Evolutionary conservation across 148 eudicot genomes (phyloP).

Genomic region (Rhododendron kiyosumense): DNA sequence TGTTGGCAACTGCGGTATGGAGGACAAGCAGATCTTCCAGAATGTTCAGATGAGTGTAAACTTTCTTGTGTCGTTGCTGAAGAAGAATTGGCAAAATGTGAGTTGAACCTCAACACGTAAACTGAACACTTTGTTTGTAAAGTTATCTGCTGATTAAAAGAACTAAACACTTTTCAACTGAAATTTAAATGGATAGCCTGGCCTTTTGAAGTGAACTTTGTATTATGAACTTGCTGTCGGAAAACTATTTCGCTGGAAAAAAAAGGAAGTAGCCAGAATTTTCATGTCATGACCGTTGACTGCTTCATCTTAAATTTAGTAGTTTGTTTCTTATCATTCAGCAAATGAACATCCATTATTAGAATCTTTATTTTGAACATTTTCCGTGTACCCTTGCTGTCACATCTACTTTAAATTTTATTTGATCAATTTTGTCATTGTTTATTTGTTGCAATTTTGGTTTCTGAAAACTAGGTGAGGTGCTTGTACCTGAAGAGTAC

Average conservation of each 20-base stretch:
- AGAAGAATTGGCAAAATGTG: conserved; percentile 80
- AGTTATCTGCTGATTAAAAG: neutral
- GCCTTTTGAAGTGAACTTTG: neutral
- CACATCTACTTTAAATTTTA: neutral
- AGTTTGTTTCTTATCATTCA: neutral
- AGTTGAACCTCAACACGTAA: conserved; percentile 10
- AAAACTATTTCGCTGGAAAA: neutral
- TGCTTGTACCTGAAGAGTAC: conserved; percentile 47
- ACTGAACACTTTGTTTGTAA: neutral
- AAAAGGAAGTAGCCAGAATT: no score
- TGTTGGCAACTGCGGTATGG: conserved; percentile 64
- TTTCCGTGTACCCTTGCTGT: neutral
- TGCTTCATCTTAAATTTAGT: neutral
- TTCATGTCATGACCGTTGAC: neutral
- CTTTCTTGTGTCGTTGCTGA: conserved; percentile 64
- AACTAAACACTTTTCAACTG: neutral
- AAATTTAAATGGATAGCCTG: neutral
- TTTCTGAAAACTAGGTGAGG: conserved; percentile 24
- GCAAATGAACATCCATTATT: neutral
- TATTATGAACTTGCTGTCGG: neutral
- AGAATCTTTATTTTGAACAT: neutral
- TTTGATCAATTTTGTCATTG: neutral
- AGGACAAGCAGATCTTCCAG: conserved; percentile 67
- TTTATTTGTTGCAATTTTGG: neutral
- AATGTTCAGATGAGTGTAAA: conserved; percentile 79